These are phyloP conservation scores for Rhizophora apiculata DNA, from an alignment of 345 rosid species.

Conservation along the genomic window DNA sequence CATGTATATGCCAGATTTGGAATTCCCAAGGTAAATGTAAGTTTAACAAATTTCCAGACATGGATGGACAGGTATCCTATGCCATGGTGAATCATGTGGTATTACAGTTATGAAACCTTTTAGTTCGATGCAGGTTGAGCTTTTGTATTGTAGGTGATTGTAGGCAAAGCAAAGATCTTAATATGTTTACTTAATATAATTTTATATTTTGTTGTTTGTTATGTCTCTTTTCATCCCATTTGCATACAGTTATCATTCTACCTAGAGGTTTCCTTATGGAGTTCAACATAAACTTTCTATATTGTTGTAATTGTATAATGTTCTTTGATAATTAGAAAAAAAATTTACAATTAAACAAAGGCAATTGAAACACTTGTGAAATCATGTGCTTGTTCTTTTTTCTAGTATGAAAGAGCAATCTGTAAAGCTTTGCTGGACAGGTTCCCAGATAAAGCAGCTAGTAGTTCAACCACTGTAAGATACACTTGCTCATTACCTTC, in stretches of 20 bases:
- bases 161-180: too few species aligned
- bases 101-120: background rate
- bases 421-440: constrained; percentile 80
- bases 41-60: background rate
- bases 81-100: background rate
- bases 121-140: too few species aligned
- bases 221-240: too few species aligned
- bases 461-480: constrained; percentile 64
- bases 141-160: too few species aligned
- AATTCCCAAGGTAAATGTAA: background rate
- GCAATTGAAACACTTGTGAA: constrained; percentile 8
- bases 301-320: too few species aligned
- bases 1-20: background rate
- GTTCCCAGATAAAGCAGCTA: constrained; percentile 63
- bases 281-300: too few species aligned
- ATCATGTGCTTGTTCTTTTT: constrained; percentile 30
- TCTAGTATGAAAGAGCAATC: constrained; percentile 87
- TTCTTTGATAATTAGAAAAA: too few species aligned
- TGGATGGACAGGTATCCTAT: background rate
- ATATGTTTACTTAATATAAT: too few species aligned
- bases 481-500: constrained; percentile 9
- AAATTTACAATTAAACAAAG: background rate
- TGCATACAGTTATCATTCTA: too few species aligned
- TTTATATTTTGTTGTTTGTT: too few species aligned
- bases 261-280: too few species aligned